Base-by-base conservation (phyloP, 164 flowering plant species). In the Liriodendron chinense region DNA sequence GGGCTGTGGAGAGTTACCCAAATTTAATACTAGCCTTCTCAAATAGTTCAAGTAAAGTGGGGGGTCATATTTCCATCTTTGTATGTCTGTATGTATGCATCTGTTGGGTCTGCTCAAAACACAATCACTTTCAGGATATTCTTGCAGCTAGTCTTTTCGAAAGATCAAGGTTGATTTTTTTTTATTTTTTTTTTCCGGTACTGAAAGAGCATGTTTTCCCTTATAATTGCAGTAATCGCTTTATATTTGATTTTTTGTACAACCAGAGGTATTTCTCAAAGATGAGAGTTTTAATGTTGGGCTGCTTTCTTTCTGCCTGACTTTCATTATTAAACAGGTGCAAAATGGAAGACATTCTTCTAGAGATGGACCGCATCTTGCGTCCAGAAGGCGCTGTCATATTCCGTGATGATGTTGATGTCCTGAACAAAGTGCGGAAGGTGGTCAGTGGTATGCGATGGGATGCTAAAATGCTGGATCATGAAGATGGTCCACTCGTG, bases 311-410 rank as follows among this genome's bases (percentile, higher is more conserved):
- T 69, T 53, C 59, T 72, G 13, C 67, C 9, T 43, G 50, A 18
- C 24, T 10, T 53, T 16, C 59, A 53, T 53, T 65, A 18, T 18
- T 68, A 57, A 79, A 53, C 84, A 91, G 97, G 84, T 93, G 97
- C 77, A 81, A 89, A 50, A 43, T 78, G 20, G 97, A 89, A 81
- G 92, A 93, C 79, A 89, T 93, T 65, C 90, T 93, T 28, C 79
- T 93, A 65, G 97, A 93, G 84, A 91, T 91, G 95, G 97, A 93
- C 65, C 84, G 97, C 7, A 90, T 93, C 24, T 75, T 93, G 79
- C 86, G 97, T 16, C 97, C 94, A 7, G 92, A 89, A 83, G 97
- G 97, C 26, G 73, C 84, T 48, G 94, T 93, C 2, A 87, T 93
- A 63, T 74, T 93, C 77, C 83, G 98, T 7, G 98, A 93, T 59